Conservation (phyloP, 225 moss, liverwort and hornwort genomes). For the Straminergon stramineum region DNA sequence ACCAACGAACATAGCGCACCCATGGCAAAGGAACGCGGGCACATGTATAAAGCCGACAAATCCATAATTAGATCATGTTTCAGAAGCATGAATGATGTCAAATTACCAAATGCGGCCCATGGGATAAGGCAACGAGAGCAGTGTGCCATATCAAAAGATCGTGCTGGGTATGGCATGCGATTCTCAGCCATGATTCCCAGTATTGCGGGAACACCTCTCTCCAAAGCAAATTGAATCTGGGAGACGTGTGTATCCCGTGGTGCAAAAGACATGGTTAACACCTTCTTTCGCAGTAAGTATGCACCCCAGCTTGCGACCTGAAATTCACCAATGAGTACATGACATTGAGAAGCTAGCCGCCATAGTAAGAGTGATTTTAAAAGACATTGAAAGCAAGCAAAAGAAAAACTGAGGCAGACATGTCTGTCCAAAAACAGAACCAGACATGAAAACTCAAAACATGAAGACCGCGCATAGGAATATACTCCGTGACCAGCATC, state of each 20-base stretch:
- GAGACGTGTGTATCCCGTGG: conserved; percentile 58
- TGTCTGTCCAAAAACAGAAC: neutral
- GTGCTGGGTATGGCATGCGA: conserved; percentile 50
- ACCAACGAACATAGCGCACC: neutral
- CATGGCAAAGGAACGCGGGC: neutral
- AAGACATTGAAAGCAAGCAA: neutral
- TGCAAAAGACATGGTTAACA: conserved; percentile 51
- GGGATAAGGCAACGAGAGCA: conserved; percentile 59
- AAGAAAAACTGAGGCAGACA: neutral
- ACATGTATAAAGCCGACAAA: neutral
- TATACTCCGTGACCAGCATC: neutral
- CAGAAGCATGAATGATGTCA: neutral
- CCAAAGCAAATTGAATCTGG: conserved; percentile 53
- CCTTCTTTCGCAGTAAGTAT: conserved; percentile 36
- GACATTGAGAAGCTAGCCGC: neutral
- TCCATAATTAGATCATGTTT: neutral
- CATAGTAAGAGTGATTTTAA: neutral
- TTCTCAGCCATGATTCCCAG: conserved; percentile 53
- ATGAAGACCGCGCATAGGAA: neutral
- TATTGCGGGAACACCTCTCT: conserved; percentile 53
- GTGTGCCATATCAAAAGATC: conserved; percentile 60
- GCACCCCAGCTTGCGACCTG: conserved; percentile 64
- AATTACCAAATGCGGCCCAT: conserved; percentile 37
- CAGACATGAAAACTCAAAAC: neutral
- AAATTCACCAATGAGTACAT: neutral